Conservation (phyloP, 2,329 filamentous ascomycete species). For the Aschersonia sp. region DNA sequence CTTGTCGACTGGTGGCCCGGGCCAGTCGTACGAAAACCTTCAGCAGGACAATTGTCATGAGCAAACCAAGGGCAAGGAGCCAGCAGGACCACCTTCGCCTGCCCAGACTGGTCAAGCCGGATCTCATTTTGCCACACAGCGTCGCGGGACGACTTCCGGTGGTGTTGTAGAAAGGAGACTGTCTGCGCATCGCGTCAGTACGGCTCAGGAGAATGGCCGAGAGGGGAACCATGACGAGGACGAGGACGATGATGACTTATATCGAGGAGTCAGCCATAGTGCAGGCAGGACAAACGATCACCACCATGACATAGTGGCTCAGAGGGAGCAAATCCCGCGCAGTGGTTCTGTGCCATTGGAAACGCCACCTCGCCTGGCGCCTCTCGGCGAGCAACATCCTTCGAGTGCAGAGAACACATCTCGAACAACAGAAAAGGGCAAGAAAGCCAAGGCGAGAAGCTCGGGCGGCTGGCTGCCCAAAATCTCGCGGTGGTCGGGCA, state of each 20-base stretch:
- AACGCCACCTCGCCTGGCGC: constrained; percentile 41
- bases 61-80: constrained; percentile 65
- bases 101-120: constrained; percentile 48
- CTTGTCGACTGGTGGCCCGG: constrained; percentile 32
- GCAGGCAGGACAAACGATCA: constrained; percentile 27
- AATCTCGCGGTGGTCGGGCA: constrained; percentile 95
- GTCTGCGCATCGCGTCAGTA: constrained; percentile 76
- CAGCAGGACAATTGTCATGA: constrained; percentile 49
- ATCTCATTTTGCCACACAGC: constrained; percentile 5
- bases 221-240: constrained; percentile 50
- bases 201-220: constrained; percentile 54
- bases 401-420: constrained; percentile 71
- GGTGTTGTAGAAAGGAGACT: constrained; percentile 39
- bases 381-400: constrained; percentile 20
- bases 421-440: constrained; percentile 53
- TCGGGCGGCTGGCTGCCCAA: constrained; percentile 75
- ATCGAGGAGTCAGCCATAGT: constrained; percentile 20
- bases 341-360: constrained; percentile 39
- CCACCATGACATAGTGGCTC: constrained; percentile 43
- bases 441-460: constrained; percentile 72
- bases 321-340: constrained; percentile 25
- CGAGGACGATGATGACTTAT: constrained; percentile 27
- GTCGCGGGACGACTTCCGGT: constrained; percentile 24
- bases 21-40: constrained; percentile 54
- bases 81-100: constrained; percentile 60